A percentile compares a stretch with the other conserved stretches of the same genome.
Evolutionary conservation across 2,329 filamentous ascomycete species (phyloP).

Genomic region (Penicillium sp.): DNA sequence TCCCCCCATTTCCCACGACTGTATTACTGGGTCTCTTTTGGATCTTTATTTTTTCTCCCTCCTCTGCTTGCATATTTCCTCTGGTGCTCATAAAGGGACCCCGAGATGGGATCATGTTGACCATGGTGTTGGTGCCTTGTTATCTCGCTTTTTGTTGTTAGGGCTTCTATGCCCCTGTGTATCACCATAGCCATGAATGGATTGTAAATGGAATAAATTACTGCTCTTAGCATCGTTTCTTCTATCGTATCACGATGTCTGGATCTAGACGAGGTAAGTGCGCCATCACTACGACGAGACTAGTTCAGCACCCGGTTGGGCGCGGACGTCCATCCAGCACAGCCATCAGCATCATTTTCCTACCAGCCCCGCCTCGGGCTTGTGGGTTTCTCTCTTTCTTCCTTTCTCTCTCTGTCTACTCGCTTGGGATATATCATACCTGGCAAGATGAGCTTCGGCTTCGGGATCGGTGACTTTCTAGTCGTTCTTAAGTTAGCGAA

Average conservation of each 20-base stretch:
- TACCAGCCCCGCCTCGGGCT: neutral
- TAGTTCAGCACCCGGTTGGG: neutral
- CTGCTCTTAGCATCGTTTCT: neutral
- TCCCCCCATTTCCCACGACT: constrained; percentile 32
- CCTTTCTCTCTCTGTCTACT: neutral
- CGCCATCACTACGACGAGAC: neutral
- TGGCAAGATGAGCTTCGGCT: constrained; percentile 13
- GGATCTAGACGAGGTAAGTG: no score
- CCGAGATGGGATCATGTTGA: constrained; percentile 29
- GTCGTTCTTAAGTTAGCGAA: constrained; percentile 2
- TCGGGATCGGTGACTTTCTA: constrained; percentile 9
- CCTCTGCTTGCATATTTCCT: constrained; percentile 32
- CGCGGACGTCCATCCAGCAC: neutral
- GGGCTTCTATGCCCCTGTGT: constrained; percentile 27
- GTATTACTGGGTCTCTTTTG: constrained; percentile 47
- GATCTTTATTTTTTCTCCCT: constrained; percentile 21
- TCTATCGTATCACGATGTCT: neutral
- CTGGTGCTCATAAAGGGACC: constrained; percentile 21
- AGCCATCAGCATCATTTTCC: neutral
- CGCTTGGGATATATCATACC: neutral
- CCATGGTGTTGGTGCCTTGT: constrained; percentile 36
- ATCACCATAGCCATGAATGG: constrained; percentile 35
- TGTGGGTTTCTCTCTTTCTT: no score
- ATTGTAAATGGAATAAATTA: constrained; percentile 32
- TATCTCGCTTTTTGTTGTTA: constrained; percentile 30